Percentiles rank a stretch among this genome's conserved stretches.
Evolutionary conservation across 208 protist genomes (phyloP).

Genomic region (Crithidia fasciculata): DNA sequence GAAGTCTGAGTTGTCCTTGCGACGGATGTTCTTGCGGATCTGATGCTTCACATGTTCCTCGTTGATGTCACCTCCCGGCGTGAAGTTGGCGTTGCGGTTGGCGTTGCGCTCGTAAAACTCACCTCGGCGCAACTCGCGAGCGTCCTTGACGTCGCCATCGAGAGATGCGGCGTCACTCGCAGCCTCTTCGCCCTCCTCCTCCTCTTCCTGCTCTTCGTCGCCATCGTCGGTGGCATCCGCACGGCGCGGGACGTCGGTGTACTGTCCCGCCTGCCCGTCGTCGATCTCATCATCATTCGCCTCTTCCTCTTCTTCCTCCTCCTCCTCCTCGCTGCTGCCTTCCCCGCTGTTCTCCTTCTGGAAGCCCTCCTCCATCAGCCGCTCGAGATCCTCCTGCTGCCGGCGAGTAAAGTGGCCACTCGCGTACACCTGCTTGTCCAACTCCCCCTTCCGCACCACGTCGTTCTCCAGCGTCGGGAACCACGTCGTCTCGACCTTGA

Average conservation of each 20-base stretch:
- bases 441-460: slow-evolving; percentile 68
- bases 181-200: slow-evolving; percentile 32
- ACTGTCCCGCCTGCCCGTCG: slow-evolving; percentile 29
- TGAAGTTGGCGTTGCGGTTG: slow-evolving; percentile 74
- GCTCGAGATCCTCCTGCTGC: slow-evolving; percentile 78
- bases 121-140: slow-evolving; percentile 38
- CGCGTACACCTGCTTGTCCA: slow-evolving; percentile 84
- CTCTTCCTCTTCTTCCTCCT: slow-evolving; percentile 44
- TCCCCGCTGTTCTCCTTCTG: slow-evolving; percentile 27
- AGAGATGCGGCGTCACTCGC: slow-evolving; percentile 43
- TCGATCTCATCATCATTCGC: slow-evolving; percentile 27
- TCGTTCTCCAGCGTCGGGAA: slow-evolving; percentile 80
- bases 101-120: slow-evolving; percentile 25
- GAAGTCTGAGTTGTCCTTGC: slow-evolving; percentile 75
- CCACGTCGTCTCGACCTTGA: slow-evolving; percentile 76
- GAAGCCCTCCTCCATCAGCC: slow-evolving; percentile 64
- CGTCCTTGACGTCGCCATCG: slow-evolving; percentile 52
- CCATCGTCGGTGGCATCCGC: slow-evolving; percentile 7
- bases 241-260: slow-evolving; percentile 13
- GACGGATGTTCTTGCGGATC: slow-evolving; percentile 61
- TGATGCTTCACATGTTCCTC: slow-evolving; percentile 71
- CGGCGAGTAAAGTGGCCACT: slow-evolving; percentile 79
- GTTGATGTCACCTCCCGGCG: slow-evolving; percentile 64
- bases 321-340: slow-evolving; percentile 12
- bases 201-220: slow-evolving; percentile 17